Conservation (phyloP, 331 rosid species). For the Rosa hybrid region DNA sequence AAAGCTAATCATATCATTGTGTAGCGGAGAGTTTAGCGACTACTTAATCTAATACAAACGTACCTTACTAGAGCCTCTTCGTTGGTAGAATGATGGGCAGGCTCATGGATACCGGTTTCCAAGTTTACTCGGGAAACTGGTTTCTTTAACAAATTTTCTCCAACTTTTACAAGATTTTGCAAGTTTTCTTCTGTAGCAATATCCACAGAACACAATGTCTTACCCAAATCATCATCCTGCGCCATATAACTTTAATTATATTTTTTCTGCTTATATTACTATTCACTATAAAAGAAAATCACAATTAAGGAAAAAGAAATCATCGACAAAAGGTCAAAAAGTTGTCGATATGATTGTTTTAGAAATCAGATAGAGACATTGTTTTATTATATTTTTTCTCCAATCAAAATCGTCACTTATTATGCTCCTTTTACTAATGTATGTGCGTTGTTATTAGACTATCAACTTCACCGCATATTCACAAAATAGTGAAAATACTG, state of each 20-base stretch:
- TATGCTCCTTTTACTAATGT: neutral
- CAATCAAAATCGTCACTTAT: neutral
- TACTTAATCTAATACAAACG: too few relatives aligned
- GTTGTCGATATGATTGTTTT: neutral
- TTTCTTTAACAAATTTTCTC: constrained; percentile 32
- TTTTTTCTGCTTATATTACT: neutral
- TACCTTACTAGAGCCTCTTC: constrained; percentile 32
- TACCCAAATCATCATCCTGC: constrained; percentile 26
- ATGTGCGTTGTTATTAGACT: neutral
- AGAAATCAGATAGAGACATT: too few relatives aligned
- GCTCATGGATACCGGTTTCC: constrained; percentile 13
- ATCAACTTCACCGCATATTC: neutral
- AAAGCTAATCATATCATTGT: neutral
- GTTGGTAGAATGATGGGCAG: constrained; percentile 20
- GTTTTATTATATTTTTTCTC: too few relatives aligned
- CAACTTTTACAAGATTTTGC: constrained; percentile 21
- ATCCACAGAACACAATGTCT: constrained; percentile 20
- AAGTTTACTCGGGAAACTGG: constrained; percentile 25
- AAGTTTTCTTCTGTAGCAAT: constrained; percentile 27
- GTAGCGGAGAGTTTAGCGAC: neutral
- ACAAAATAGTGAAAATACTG: neutral
- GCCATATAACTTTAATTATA: neutral
- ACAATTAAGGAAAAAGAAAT: neutral
- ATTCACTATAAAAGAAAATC: neutral
- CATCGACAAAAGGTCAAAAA: neutral